A percentile compares a stretch with the other conserved stretches of the same genome.
phyloP scores from a whole-genome alignment of 352 stramenopile species.

The Plasmopara viticola region DNA sequence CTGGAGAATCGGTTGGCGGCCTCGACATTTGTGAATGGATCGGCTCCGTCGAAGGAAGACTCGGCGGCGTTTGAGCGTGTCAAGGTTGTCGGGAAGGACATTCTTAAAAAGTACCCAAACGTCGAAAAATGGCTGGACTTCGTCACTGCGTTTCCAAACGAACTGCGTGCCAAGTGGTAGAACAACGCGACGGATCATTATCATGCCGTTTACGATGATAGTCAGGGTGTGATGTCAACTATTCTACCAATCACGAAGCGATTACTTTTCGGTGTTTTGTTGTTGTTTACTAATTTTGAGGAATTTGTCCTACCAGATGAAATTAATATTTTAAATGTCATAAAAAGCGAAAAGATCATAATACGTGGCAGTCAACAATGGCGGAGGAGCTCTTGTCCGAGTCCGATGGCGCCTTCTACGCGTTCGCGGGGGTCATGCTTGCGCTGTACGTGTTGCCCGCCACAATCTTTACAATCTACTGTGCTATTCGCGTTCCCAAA shows the following conservation, averaged over 20 bases:
- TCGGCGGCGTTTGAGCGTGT: slow-evolving; percentile 56
- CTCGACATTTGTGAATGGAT: slow-evolving; percentile 62
- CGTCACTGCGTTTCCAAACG: slow-evolving; percentile 67
- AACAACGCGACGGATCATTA: slow-evolving; percentile 1
- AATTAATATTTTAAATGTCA: no score
- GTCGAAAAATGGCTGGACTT: slow-evolving; percentile 73
- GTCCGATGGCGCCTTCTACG: slow-evolving; percentile 75
- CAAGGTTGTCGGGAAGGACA: slow-evolving; percentile 73
- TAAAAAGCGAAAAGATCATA: no score
- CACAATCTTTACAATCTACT: slow-evolving; percentile 44
- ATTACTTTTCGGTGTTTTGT: no score
- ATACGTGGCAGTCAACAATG: slow-evolving; percentile 7
- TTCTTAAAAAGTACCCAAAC: slow-evolving; percentile 67
- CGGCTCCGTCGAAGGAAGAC: slow-evolving; percentile 69
- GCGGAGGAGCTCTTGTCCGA: slow-evolving; percentile 38
- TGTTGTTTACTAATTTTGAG: no score
- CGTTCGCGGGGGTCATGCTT: slow-evolving; percentile 77
- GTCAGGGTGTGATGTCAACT: no score
- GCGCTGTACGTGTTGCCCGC: slow-evolving; percentile 69
- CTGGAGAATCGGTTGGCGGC: slow-evolving; percentile 57
- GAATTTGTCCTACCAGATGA: no score
- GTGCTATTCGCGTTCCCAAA: slow-evolving; percentile 39
- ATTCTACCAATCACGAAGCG: no score
- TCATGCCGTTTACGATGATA: not conserved
- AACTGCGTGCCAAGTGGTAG: slow-evolving; percentile 74